phyloP scores from a whole-genome alignment of 2,329 filamentous ascomycete genomes.

The Chaetomium olivaceum region DNA sequence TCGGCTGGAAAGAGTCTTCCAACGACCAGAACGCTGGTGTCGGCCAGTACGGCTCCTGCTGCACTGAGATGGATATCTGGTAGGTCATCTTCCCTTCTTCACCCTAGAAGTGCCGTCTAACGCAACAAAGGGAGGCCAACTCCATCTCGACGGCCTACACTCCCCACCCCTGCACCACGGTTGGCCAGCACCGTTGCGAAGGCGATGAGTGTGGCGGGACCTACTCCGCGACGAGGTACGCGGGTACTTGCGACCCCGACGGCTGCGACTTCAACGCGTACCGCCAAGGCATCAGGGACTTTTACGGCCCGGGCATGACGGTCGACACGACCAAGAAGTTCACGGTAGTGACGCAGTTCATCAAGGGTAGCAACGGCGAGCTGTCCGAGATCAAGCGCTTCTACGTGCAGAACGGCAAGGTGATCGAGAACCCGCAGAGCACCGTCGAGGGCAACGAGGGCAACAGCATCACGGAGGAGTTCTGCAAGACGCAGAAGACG shows the following conservation, averaged over 20 bases:
- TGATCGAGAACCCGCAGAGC: constrained; percentile 55
- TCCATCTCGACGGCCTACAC: constrained; percentile 63
- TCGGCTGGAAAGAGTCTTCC: constrained; percentile 52
- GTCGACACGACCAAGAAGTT: constrained; percentile 61
- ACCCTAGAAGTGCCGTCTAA: constrained; percentile 1
- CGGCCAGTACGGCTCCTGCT: constrained; percentile 57
- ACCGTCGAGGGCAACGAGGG: constrained; percentile 42
- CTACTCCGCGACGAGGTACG: constrained; percentile 56
- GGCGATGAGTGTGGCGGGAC: constrained; percentile 55
- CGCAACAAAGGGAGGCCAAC: constrained; percentile 62
- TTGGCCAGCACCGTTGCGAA: constrained; percentile 53
- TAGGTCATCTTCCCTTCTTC: not conserved
- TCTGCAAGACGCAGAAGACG: constrained; percentile 59
- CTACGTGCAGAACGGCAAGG: constrained; percentile 63
- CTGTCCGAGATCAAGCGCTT: constrained; percentile 63
- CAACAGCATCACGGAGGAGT: constrained; percentile 56
- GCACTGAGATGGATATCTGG: constrained; percentile 61
- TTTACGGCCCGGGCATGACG: constrained; percentile 60
- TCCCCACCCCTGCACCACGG: constrained; percentile 62
- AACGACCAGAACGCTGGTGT: constrained; percentile 57
- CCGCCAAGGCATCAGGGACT: constrained; percentile 63
- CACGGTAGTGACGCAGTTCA: constrained; percentile 69
- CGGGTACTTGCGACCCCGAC: constrained; percentile 65
- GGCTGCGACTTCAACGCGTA: constrained; percentile 71
- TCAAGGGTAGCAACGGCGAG: constrained; percentile 47